A percentile compares a stretch with the other conserved stretches of the same genome.
phyloP scores from a whole-genome alignment of 2,329 filamentous ascomycete genomes.

The Penicillium sclerotiorum region DNA sequence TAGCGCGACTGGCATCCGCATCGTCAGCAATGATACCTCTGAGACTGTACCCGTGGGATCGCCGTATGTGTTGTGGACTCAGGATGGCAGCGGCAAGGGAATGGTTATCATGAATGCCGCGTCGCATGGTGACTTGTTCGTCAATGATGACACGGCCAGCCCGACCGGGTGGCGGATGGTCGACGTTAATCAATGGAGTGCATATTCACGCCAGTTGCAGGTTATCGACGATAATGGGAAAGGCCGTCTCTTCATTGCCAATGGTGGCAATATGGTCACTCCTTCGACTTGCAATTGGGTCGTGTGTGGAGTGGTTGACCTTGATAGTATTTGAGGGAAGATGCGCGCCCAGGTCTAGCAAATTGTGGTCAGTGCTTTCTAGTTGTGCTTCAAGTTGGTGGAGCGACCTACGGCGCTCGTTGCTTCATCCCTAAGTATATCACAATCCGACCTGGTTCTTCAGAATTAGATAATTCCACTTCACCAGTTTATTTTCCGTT shows the following conservation, averaged over 20 bases:
- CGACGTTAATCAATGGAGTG: background rate
- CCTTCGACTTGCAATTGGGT: background rate
- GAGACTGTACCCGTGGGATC: background rate
- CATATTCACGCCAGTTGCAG: background rate
- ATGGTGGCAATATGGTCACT: background rate
- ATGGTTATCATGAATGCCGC: background rate
- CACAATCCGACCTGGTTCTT: no score
- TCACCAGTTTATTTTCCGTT: no score
- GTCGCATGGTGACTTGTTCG: background rate
- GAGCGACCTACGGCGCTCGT: no score
- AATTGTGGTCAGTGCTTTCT: no score
- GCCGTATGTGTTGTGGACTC: background rate
- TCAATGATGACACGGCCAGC: background rate
- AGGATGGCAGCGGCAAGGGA: background rate
- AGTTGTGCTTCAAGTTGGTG: no score
- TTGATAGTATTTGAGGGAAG: no score
- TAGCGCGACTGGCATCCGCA: background rate
- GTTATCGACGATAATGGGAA: background rate
- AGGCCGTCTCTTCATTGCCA: background rate
- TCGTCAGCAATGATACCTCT: background rate
- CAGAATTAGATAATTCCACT: no score
- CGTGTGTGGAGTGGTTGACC: background rate
- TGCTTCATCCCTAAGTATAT: no score
- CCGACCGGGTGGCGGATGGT: background rate
- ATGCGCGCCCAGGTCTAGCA: no score